Base-by-base conservation (phyloP, 2,329 filamentous ascomycete genomes). In the Arthrobotrys conoides region DNA sequence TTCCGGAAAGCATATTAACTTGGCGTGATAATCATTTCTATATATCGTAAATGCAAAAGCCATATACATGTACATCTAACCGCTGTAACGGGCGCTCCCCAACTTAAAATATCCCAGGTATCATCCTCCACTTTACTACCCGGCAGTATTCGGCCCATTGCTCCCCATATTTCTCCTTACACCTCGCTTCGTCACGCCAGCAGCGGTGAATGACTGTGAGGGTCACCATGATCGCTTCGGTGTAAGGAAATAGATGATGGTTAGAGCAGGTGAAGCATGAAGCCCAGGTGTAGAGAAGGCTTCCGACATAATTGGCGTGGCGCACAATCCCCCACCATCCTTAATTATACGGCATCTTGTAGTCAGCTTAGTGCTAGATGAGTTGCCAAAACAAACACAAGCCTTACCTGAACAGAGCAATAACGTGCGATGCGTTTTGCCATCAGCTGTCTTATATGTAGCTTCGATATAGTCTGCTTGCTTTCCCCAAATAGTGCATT, bases 191-290 rank as follows among this genome's bases (percentile, higher is more conserved):
- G 61, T 87, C 86, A 9, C 86, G 83, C 38, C 84, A 83, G 55
- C 86, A 87, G 5, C 86, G 83, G 81, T 87, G 86, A 4, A 87
- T 81, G 3, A 87, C 83, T 9, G 87, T 75, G 1, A 84, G 71
- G 0, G 84, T 84, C 85, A 87, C 87, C 80, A 85, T 87, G 0
- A 86, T 83, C 0, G 84, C 84, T 73, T 87, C 87, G 0, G 83
- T 84, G 85, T 86, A 87, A 0, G 86, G 85, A 2, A 87, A 79
- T 1, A 85, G 72, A 9, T 22, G 18, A 1, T 46, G n/a, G 3
- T 36, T 51, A 6, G 41, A 53, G 38, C 83, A 85, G 49, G 85
- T 80, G 0, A 86, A 86, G 80, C 86, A 87, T 81, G 84, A 85
- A 22, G 84, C 82, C 75, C 84, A 87, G 5, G 83, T 83, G 20